Evolutionary conservation across 2,329 filamentous ascomycete genomes (phyloP).

Genomic region (Fragosphaeria purpurea): DNA sequence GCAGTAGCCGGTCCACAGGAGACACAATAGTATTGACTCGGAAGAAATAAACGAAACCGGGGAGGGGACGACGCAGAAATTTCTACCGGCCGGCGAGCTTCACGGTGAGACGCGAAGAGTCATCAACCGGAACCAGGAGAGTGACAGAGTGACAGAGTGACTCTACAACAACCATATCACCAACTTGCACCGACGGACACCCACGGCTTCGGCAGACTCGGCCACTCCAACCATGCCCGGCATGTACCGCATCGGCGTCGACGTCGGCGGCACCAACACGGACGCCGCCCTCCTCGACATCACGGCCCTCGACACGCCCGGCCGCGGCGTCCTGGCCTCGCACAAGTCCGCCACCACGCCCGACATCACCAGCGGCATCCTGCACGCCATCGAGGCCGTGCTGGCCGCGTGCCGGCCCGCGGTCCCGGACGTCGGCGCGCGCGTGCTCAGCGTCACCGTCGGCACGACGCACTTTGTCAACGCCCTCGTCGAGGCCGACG

Average conservation of each 20-base stretch:
- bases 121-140: no score
- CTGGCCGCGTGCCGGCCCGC: slow-evolving; percentile 5
- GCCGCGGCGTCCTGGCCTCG: slow-evolving; percentile 36
- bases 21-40: no score
- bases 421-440: slow-evolving; percentile 6
- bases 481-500: slow-evolving; percentile 14
- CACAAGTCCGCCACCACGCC: slow-evolving; percentile 34
- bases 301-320: slow-evolving; percentile 20
- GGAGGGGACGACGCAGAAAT: no score
- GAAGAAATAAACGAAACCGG: no score
- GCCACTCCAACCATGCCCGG: neutral
- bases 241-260: slow-evolving; percentile 30
- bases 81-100: no score
- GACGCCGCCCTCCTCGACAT: slow-evolving; percentile 41
- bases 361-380: slow-evolving; percentile 13
- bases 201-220: no score
- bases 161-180: no score
- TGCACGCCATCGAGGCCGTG: slow-evolving; percentile 8
- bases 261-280: slow-evolving; percentile 41
- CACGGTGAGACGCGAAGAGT: no score
- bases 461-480: slow-evolving; percentile 18
- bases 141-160: no score
- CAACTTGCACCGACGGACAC: no score
- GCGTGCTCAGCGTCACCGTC: slow-evolving; percentile 12
- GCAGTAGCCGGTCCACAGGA: no score